Evolutionary conservation across 345 rosid species (phyloP).

Genomic region (Conringia planisiliqua): DNA sequence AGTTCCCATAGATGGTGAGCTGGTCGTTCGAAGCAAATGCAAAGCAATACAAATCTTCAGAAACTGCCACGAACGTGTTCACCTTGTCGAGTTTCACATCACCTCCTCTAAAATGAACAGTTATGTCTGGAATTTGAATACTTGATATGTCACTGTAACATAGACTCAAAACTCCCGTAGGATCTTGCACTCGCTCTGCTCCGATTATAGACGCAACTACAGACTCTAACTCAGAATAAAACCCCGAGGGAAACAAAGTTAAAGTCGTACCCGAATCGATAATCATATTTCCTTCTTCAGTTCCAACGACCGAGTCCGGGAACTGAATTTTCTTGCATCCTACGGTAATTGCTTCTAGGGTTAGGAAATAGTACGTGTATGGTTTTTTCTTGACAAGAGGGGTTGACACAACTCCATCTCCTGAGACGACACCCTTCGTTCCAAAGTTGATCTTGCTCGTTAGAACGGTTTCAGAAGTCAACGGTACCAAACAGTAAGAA

Average conservation of each 20-base stretch:
- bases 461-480: neutral
- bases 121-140: slow-evolving; percentile 16
- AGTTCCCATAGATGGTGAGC: slow-evolving; percentile 39
- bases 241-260: slow-evolving; percentile 34
- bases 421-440: neutral
- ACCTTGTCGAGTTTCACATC: slow-evolving; percentile 26
- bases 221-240: slow-evolving; percentile 20
- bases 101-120: slow-evolving; percentile 39
- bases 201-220: slow-evolving; percentile 17
- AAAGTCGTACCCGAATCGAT: slow-evolving; percentile 56
- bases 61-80: slow-evolving; percentile 37
- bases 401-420: slow-evolving; percentile 17
- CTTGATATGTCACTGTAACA: slow-evolving; percentile 28
- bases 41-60: slow-evolving; percentile 35
- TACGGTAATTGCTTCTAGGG: slow-evolving; percentile 22
- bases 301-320: neutral
- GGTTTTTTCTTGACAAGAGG: neutral
- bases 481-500: slow-evolving; percentile 27
- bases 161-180: slow-evolving; percentile 1
- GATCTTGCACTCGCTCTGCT: slow-evolving; percentile 17
- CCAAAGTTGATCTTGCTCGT: slow-evolving; percentile 27
- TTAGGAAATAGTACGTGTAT: neutral
- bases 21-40: slow-evolving; percentile 6
- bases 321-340: neutral
- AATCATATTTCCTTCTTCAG: slow-evolving; percentile 37